phyloP scores from a whole-genome alignment of 73 alveolate genomes.

The Paramecium tetraurelia region DNA sequence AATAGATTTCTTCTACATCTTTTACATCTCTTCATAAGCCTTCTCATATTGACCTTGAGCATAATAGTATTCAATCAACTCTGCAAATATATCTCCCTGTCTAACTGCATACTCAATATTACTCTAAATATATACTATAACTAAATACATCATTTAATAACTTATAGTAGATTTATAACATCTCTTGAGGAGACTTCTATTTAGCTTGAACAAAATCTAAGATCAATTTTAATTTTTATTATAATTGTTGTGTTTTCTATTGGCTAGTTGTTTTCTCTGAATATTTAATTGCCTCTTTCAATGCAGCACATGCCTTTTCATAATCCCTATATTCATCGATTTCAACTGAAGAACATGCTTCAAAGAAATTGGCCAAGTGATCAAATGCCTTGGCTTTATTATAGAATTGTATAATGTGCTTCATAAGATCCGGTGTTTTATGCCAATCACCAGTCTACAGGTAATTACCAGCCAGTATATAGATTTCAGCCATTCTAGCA shows the following conservation, averaged over 20 bases:
- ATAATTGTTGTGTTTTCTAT: constrained; percentile 78
- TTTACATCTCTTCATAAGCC: constrained; percentile 72
- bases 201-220: constrained; percentile 86
- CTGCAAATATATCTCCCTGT: constrained; percentile 90
- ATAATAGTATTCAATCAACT: constrained; percentile 74
- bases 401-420: constrained; percentile 91
- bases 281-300: constrained; percentile 92
- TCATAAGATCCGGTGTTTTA: constrained; percentile 91
- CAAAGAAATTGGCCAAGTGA: constrained; percentile 90
- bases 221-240: constrained; percentile 77
- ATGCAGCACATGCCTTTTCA: constrained; percentile 95
- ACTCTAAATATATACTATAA: constrained; percentile 13
- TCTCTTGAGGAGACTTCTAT: constrained; percentile 79
- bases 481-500: constrained; percentile 93
- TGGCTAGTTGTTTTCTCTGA: constrained; percentile 80
- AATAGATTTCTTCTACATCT: constrained; percentile 75
- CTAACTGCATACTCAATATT: constrained; percentile 90
- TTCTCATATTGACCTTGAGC: constrained; percentile 60
- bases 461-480: constrained; percentile 93
- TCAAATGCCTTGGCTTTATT: constrained; percentile 96
- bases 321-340: constrained; percentile 96
- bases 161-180: constrained; percentile 79
- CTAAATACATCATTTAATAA: constrained; percentile 64
- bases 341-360: constrained; percentile 89
- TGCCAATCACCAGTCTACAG: constrained; percentile 96